Conservation (phyloP, 306 rosid genomes). For the Cicer cuneatum region DNA sequence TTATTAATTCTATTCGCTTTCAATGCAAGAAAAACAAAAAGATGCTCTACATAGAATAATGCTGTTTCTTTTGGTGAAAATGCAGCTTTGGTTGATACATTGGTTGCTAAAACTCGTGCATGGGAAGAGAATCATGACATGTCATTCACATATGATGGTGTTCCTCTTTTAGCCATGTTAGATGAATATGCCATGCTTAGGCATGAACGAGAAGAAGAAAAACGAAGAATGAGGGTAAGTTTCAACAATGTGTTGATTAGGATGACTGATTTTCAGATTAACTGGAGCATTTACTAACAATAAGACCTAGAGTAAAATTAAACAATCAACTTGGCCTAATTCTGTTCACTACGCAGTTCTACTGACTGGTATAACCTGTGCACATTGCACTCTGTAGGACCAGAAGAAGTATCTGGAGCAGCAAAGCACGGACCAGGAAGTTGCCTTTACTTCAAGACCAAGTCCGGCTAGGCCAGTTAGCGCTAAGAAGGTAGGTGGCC, state of each 20-base stretch:
- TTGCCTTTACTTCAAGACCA: constrained; percentile 72
- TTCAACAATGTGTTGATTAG: constrained; percentile 23
- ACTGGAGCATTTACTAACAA: constrained; percentile 17
- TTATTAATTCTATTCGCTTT: constrained; percentile 10
- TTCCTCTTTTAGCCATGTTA: constrained; percentile 97
- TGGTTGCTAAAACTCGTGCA: constrained; percentile 88
- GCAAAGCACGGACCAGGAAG: constrained; percentile 82
- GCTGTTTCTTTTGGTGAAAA: constrained; percentile 44
- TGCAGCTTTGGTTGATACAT: constrained; percentile 90
- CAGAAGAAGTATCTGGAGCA: constrained; percentile 87
- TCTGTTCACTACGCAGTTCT: constrained; percentile 8
- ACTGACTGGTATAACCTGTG: constrained; percentile 7
- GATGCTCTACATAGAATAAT: background rate
- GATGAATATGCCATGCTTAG: constrained; percentile 99
- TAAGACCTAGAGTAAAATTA: background rate
- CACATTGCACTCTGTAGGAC: constrained; percentile 63
- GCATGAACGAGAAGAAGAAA: constrained; percentile 97
- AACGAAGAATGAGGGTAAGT: constrained; percentile 87
- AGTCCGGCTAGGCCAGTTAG: constrained; percentile 84
- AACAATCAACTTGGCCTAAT: constrained; percentile 2
- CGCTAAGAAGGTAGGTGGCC: constrained; percentile 75
- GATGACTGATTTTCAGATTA: constrained; percentile 20
- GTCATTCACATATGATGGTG: constrained; percentile 88
- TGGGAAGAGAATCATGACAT: constrained; percentile 95
- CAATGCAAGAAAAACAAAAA: constrained; percentile 14